Evolutionary conservation across 164 flowering plant species (phyloP), one percentile per base, ranked within the genome.

Genomic region (Vitis rupestris): DNA sequence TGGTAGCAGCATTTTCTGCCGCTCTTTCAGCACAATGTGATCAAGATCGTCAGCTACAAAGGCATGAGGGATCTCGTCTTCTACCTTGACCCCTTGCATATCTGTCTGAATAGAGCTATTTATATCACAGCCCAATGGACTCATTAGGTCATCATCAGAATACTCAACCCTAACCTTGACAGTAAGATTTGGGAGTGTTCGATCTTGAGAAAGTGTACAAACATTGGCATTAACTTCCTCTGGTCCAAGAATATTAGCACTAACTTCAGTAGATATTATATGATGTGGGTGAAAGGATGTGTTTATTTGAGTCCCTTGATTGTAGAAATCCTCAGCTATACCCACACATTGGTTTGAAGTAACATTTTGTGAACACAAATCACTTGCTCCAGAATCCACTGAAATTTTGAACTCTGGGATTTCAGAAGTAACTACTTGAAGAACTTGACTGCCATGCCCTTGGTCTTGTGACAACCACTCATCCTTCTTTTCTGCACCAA

Each of bases 11-110:
- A 79, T 72, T 62, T 23, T 74, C 64, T n/a, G 80, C 27, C 85
- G 78, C 52, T 82, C 83, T 70, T 71, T 80, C 69, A 86, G 58
- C 4, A 70, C 71, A 59, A 87, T 63, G 52, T 82, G 86, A 70
- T 89, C 90, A 50, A 82, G 83, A 44, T 77, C 77, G 68, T 83
- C 85, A 57, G 61, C 59, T 9, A 10, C 51, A 72, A 60, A 19
- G 47, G 75, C 76, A 64, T 54, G 61, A 56, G 50, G 30, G 15
- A 63, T 70, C 72, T 79, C 78, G 63, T 54, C 60, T 48, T 76
- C 65, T n/a, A 71, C 17, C 29, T 66, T 69, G 12, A 50, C 57
- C 10, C 65, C 72, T 61, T 69, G 69, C 63, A 56, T 50, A 70
- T 59, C 74, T 44, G 51, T 44, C 62, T 55, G 17, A 48, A 50